These are phyloP conservation scores for Polyplosphaeria fusca DNA, from an alignment of 495 filamentous ascomycete genomes.

Conservation along the genomic window DNA sequence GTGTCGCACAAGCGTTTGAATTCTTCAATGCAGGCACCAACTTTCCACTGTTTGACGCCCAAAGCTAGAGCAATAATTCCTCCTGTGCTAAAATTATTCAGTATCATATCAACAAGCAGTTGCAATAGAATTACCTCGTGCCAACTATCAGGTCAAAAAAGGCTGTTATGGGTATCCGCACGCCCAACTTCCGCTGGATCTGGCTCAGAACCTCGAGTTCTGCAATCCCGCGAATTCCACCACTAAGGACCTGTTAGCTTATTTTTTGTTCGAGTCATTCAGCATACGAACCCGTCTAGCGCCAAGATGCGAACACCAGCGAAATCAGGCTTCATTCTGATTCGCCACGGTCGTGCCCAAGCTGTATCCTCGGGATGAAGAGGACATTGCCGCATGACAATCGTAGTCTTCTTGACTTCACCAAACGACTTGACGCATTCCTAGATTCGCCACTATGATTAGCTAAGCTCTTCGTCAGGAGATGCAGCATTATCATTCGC, in stretches of 20 bases:
- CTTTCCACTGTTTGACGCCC: conserved; percentile 48
- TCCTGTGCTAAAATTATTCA: conserved; percentile 44
- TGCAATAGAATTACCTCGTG: conserved; percentile 39
- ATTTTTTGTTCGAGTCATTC: no score
- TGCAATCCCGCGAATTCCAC: conserved; percentile 47
- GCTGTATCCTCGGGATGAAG: neutral
- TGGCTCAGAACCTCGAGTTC: conserved; percentile 43
- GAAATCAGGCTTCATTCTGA: conserved; percentile 34
- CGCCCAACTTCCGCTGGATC: conserved; percentile 38
- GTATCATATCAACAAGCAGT: neutral
- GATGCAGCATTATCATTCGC: no score
- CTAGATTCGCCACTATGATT: no score
- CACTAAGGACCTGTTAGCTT: no score
- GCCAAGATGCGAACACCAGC: conserved; percentile 42
- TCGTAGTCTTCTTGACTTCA: no score
- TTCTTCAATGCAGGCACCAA: conserved; percentile 44
- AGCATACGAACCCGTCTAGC: conserved; percentile 44
- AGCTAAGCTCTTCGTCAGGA: no score
- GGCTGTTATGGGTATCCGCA: conserved; percentile 38
- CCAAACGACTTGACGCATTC: no score
- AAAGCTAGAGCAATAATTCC: conserved; percentile 58
- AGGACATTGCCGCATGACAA: neutral
- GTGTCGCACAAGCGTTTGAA: conserved; percentile 39
- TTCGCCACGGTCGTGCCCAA: neutral
- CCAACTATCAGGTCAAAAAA: conserved; percentile 51